Percentiles rank a stretch among this genome's conserved stretches.
These are phyloP conservation scores for Amanita exitialis DNA, from an alignment of 768 basidiomycete genomes.

Conservation along the genomic window DNA sequence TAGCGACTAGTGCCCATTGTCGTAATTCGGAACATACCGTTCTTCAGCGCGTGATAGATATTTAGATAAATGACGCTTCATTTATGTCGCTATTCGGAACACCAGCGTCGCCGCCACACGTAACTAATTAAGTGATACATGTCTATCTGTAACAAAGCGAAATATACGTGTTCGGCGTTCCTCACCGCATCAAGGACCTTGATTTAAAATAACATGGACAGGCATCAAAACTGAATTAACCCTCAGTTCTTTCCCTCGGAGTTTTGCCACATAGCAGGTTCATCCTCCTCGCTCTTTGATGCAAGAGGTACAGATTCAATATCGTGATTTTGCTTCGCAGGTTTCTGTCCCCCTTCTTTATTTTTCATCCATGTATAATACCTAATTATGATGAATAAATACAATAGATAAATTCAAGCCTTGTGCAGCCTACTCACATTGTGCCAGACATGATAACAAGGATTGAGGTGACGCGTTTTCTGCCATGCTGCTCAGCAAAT, in stretches of 20 bases:
- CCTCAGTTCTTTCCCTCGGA: not conserved
- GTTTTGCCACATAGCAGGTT: conserved; percentile 1
- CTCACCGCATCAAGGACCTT: not conserved
- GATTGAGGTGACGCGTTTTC: conserved; percentile 57
- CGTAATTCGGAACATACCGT: too few relatives aligned
- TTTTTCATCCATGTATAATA: conserved; percentile 48
- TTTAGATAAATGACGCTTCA: too few relatives aligned
- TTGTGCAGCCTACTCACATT: conserved; percentile 30
- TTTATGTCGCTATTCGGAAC: too few relatives aligned
- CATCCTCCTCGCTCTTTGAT: not conserved
- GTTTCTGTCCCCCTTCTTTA: conserved; percentile 9
- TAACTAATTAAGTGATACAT: too few relatives aligned
- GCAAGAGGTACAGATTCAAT: conserved; percentile 5
- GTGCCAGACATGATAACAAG: conserved; percentile 59
- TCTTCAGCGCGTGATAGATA: too few relatives aligned
- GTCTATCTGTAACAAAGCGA: too few relatives aligned
- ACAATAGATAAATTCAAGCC: not conserved
- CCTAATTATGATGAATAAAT: conserved; percentile 15
- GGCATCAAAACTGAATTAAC: not conserved
- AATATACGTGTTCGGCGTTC: not conserved
- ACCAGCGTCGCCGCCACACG: too few relatives aligned
- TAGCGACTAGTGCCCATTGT: too few relatives aligned
- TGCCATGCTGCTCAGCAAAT: conserved; percentile 15
- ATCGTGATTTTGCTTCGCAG: conserved; percentile 8
- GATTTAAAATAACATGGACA: not conserved